Conservation (phyloP, 805 yeast genomes). For the Komagataella mondaviorum region DNA sequence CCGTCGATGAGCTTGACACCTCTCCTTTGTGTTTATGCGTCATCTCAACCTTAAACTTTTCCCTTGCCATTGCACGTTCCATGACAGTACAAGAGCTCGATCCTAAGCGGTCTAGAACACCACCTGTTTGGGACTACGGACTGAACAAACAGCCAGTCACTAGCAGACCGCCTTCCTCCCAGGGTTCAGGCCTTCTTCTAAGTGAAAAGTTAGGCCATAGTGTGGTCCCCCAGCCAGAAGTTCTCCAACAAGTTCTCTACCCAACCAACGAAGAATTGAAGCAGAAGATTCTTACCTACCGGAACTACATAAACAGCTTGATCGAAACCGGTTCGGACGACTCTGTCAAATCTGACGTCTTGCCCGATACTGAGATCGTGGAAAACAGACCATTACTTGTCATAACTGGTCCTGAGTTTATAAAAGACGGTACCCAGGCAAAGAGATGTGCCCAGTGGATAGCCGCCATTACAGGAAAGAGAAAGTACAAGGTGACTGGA, state of each 20-base stretch:
- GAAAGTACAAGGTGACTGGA: slow-evolving; percentile 3
- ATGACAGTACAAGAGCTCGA: neutral
- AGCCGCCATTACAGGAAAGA: slow-evolving; percentile 10
- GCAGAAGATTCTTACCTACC: slow-evolving; percentile 16
- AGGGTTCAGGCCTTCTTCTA: slow-evolving; percentile 9
- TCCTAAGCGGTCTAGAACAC: neutral
- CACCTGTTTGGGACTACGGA: slow-evolving; percentile 15
- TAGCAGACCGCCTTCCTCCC: slow-evolving; percentile 10
- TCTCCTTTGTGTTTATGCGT: neutral
- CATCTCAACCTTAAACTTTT: neutral
- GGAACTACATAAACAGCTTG: slow-evolving; percentile 14
- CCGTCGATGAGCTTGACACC: neutral
- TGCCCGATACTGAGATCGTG: neutral
- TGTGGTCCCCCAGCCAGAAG: slow-evolving; percentile 26
- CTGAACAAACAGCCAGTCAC: slow-evolving; percentile 9
- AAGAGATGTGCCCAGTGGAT: slow-evolving; percentile 29
- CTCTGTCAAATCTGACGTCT: neutral
- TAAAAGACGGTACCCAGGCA: slow-evolving; percentile 19
- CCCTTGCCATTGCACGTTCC: neutral
- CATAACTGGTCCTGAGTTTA: slow-evolving; percentile 24
- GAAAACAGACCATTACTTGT: slow-evolving; percentile 11
- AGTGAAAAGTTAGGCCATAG: slow-evolving; percentile 7
- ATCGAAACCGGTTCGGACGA: neutral
- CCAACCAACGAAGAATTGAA: slow-evolving; percentile 19
- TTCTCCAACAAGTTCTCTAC: slow-evolving; percentile 23